Evolutionary conservation across 73 alveolate species (phyloP), one percentile per base, ranked within the genome.

Genomic region (Stentor roeselii): DNA sequence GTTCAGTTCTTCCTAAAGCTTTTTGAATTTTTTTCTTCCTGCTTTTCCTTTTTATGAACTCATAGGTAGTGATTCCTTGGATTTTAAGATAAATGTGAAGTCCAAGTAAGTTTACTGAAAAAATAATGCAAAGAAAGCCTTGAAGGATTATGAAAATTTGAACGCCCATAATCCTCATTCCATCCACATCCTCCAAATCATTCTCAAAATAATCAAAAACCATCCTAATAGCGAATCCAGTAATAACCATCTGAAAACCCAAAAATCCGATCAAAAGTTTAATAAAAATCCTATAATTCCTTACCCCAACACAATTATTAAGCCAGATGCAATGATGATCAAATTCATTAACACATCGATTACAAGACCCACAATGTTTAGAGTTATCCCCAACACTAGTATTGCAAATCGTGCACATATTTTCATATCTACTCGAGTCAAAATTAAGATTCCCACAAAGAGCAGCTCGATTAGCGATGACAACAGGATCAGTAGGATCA

Each of bases 251-350:
- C 15, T 58, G 27, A 21, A 58, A 58, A 58, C 74, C 74, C 15
- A 58, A 58, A 58, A 58, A 31, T 0, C 38, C 39, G 39, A 75
- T 39, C 3, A 82, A 74, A 35, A 84, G 80, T 2, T 34, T 3
- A 3, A 91, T 32, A 78, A 88, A 91, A 35, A 83, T 38, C 31
- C 75, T 3, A 74, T 86, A 92, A 78, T 95, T 92, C 82, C 78
- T 84, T 78, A 42, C 41, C 6, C 97, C 97, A 3, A 95, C 85
- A 77, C 98, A 95, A 76, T 93, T 92, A 58, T 93, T 93, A 39
- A 95, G 82, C 94, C 97, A 95, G 77, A 83, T 88, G 42, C 98
- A 95, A 86, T 95, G 98, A 83, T 95, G 98, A 75, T 95, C 98
- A 86, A 93, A 92, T 36, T 90, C 93, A 39, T 84, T 85, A 15